phyloP scores from a whole-genome alignment of 768 basidiomycete genomes.

The Suillus ampliporus region DNA sequence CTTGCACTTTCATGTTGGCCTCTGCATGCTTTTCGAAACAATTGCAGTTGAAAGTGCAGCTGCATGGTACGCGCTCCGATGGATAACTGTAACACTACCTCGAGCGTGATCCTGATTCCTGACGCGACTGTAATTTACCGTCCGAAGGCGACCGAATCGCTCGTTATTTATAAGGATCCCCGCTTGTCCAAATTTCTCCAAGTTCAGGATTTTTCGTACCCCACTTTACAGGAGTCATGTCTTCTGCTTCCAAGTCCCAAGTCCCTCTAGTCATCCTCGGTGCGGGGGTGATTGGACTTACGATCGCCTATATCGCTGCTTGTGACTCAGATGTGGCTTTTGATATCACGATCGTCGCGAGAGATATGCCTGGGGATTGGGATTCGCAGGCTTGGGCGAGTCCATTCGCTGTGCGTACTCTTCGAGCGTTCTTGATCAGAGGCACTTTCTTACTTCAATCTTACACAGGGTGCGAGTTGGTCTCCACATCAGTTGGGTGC shows the following conservation, averaged over 20 bases:
- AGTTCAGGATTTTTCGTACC: too few species aligned
- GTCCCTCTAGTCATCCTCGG: constrained; percentile 41
- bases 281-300: constrained; percentile 47
- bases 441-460: background rate
- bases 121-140: background rate
- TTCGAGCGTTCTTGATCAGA: background rate
- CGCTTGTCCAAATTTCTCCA: too few species aligned
- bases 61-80: too few species aligned
- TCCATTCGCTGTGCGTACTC: constrained; percentile 52
- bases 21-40: too few species aligned
- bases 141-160: constrained; percentile 2
- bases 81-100: background rate
- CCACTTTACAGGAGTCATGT: constrained; percentile 17
- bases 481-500: constrained; percentile 46
- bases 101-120: background rate
- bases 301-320: constrained; percentile 40
- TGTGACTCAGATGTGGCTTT: constrained; percentile 25
- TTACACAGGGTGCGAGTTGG: constrained; percentile 52
- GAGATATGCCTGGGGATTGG: constrained; percentile 44
- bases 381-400: constrained; percentile 54
- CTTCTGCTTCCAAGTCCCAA: constrained; percentile 12
- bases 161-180: constrained; percentile 3
- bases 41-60: too few species aligned
- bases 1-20: too few species aligned
- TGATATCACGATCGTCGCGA: constrained; percentile 37